Base-by-base conservation (phyloP, 2,329 filamentous ascomycete species). In the Alternaria viburni region DNA sequence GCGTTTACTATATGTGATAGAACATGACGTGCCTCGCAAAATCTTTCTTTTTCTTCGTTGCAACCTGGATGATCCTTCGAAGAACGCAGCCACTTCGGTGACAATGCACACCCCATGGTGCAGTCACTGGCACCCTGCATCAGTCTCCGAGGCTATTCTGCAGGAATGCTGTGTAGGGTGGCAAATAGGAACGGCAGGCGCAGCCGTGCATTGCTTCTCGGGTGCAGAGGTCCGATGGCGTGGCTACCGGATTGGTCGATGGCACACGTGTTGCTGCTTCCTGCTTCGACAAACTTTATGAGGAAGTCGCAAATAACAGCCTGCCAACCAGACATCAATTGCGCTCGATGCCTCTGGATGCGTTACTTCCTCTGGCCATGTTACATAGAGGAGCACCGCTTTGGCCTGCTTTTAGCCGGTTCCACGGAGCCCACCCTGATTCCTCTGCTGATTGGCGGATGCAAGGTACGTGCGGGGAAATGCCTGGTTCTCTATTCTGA, bases 391-490 rank as follows among this genome's bases (percentile, higher is more conserved):
- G 19, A 55, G 57, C 49, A 49, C 49, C 52, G 28, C 32, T 47
- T 23, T 52, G 46, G 54, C 17, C 46, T 47, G 55, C 41, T 45
- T 59, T 59, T 56, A 63, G 61, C 61, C 57, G 61, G 57, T 47
- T 21, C 56, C 19, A 54, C 44, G 49, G 13, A 62, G 30, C n/a
- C 56, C 43, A 54, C 49, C 13, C 44, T 50, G 19, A 30, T 26
- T 9, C 32, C 44, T 5, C 54, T 59, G 44, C n/a, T 59, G 56
- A 54, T 59, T 59, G 60, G 61, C 45, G 41, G 32, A 51, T 56
- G 57, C 57, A 59, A 28, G 51, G 50, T 5, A 19, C 56, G 60
- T 62, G 60, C 60, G 60, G 60, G 60, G 60, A 62, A 62, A 62
- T 59, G 60, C 49, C 60, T 62, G 49, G 49, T 32, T 51, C 50